Evolutionary conservation across 352 stramenopile species (phyloP).

Genomic region (Phytophthora syringae): DNA sequence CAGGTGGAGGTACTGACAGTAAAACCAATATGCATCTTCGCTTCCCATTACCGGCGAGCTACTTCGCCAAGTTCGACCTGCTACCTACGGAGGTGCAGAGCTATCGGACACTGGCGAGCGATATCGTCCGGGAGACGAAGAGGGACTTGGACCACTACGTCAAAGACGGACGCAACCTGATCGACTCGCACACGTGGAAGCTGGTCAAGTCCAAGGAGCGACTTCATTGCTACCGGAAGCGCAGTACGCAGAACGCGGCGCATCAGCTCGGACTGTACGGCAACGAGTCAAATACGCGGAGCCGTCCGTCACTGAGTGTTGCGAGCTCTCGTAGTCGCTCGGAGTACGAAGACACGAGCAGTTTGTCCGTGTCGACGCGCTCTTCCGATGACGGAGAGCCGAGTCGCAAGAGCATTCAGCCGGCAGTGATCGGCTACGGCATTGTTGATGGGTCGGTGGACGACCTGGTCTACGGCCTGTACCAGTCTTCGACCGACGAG

Average conservation of each 20-base stretch:
- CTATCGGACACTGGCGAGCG: conserved; percentile 59
- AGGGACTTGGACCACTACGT: conserved; percentile 64
- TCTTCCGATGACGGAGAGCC: conserved; percentile 42
- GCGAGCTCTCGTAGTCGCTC: conserved; percentile 39
- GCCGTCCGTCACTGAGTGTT: conserved; percentile 35
- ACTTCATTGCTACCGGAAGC: conserved; percentile 65
- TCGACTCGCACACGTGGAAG: conserved; percentile 73
- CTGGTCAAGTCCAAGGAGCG: conserved; percentile 71
- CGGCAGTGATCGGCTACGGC: conserved; percentile 57
- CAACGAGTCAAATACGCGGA: conserved; percentile 20
- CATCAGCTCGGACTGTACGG: conserved; percentile 54
- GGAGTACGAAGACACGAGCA: conserved; percentile 20
- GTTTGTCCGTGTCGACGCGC: conserved; percentile 31
- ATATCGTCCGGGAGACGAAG: conserved; percentile 73
- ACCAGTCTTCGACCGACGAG: conserved; percentile 58
- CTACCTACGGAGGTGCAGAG: conserved; percentile 55
- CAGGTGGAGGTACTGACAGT: neutral
- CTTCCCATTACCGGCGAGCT: conserved; percentile 69
- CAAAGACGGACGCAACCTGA: conserved; percentile 55
- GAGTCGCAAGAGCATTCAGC: conserved; percentile 53
- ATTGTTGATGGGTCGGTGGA: conserved; percentile 55
- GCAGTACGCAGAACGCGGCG: conserved; percentile 28
- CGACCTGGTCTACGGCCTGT: conserved; percentile 58
- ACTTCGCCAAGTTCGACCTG: conserved; percentile 80
- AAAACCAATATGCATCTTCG: conserved; percentile 62